Base-by-base conservation (phyloP, 192 early-diverging fungal genomes). In the Geranomyces michiganensis region DNA sequence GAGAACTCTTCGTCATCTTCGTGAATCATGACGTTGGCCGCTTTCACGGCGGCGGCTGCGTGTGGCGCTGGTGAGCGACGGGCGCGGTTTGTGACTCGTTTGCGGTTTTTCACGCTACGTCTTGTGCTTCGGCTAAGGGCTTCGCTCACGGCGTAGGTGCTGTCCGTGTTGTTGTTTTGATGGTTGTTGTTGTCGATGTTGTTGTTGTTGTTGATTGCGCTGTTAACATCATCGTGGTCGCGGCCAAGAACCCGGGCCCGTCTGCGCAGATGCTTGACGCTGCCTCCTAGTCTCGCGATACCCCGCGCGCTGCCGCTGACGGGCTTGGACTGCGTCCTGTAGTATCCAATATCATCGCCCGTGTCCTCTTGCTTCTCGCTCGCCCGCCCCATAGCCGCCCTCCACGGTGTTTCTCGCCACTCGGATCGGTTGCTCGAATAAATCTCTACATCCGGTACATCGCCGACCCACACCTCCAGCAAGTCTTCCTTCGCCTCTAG, bases 401-500 rank as follows among this genome's bases (percentile, higher is more conserved):
- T n/a, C 51, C 51, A 53, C 24, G 51, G 51, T 15, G 51, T 53
- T 17, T 53, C 51, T 6, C 24, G 60, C 64, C 64, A 65, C 24
- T 65, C 64, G 15, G 64, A 44, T 46, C 64, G 33, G 30, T 47
- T 65, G 7, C 26, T 14, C 6, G 19, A 29, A 26, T 65, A 65
- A 0, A 13, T 21, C 0, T 22, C 33, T 19, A 65, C 30, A 30
- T 65, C 45, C 17, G 66, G 66, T 0, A 55, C 49, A 32, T 67
- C 66, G 12, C 66, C 66, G 22, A 67, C 36, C 66, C 66, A 67
- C 7, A 67, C 66, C 51, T 67, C 66, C 66, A 67, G 31, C 21
- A 67, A 4, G 51, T 55, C 49, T 26, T 22, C 7, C 29, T 31
- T 15, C 14, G n/a, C 26, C 32, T 67, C 66, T 26, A 67, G 19